These are phyloP conservation scores for Candida parachauliodes DNA, from an alignment of 805 yeast genomes.

Conservation along the genomic window DNA sequence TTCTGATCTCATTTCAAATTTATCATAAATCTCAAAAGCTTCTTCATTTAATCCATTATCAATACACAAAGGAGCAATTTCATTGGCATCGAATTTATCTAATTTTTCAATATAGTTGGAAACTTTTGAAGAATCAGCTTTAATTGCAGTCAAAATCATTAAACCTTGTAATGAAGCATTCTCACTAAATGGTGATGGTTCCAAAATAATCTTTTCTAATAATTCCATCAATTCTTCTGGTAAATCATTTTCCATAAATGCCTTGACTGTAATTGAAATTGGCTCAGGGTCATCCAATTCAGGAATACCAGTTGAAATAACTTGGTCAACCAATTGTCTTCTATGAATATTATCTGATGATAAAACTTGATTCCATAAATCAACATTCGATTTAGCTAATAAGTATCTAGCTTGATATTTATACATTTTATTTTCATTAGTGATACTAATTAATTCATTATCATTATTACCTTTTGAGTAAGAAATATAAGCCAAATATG, in stretches of 20 bases:
- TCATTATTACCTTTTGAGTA: constrained; percentile 95
- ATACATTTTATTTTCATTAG: constrained; percentile 97
- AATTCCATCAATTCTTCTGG: constrained; percentile 92
- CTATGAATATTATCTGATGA: constrained; percentile 76
- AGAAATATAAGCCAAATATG: constrained; percentile 95
- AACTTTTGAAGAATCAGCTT: constrained; percentile 88
- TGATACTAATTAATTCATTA: constrained; percentile 81
- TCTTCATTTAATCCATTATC: constrained; percentile 89
- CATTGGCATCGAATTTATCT: constrained; percentile 87
- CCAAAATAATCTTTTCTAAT: constrained; percentile 91
- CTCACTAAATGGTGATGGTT: constrained; percentile 95
- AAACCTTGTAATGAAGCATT: constrained; percentile 94
- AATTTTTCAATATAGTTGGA: constrained; percentile 79
- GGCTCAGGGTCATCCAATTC: constrained; percentile 92
- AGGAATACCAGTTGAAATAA: constrained; percentile 94
- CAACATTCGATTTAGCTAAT: constrained; percentile 80
- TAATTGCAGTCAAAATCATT: constrained; percentile 88
- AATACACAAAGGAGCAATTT: constrained; percentile 88
- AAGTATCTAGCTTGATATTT: constrained; percentile 98
- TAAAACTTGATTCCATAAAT: constrained; percentile 79
- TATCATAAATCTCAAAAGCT: constrained; percentile 88
- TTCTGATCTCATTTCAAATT: constrained; percentile 68
- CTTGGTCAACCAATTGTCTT: constrained; percentile 88
- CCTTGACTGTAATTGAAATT: constrained; percentile 87
- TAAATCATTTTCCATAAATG: constrained; percentile 92